Percentiles rank a stretch among this genome's conserved stretches.
phyloP scores from a whole-genome alignment of 768 basidiomycete genomes.

The Clitopilus passeckerianus region DNA sequence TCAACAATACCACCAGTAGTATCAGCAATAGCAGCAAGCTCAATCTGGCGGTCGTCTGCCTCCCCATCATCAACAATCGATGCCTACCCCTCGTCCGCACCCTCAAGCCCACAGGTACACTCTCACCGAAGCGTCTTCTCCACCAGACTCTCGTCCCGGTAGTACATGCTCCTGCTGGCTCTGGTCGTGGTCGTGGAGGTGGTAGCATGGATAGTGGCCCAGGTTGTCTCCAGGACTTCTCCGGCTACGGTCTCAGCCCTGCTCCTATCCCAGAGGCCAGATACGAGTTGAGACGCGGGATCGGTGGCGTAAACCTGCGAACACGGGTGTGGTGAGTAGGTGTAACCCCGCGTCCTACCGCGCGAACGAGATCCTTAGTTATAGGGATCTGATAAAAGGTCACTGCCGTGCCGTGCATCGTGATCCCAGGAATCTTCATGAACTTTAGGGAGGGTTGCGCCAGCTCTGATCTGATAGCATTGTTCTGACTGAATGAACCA shows the following conservation, averaged over 20 bases:
- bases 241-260: not conserved
- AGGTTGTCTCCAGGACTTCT: not conserved
- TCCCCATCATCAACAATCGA: constrained; percentile 4
- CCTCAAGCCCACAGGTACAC: constrained; percentile 40
- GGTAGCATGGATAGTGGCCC: constrained; percentile 7
- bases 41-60: constrained; percentile 10
- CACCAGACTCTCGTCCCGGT: constrained; percentile 3
- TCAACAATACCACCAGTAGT: constrained; percentile 12
- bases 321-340: too few species aligned
- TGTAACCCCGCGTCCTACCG: too few species aligned
- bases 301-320: too few species aligned
- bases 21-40: constrained; percentile 9
- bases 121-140: constrained; percentile 33
- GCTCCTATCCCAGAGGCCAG: not conserved
- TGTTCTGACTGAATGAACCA: too few species aligned
- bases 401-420: too few species aligned
- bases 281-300: not conserved
- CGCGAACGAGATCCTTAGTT: too few species aligned
- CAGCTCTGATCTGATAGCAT: too few species aligned
- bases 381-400: too few species aligned
- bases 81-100: constrained; percentile 8
- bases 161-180: constrained; percentile 6
- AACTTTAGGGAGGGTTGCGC: too few species aligned
- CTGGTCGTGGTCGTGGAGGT: constrained; percentile 10
- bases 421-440: too few species aligned